Evolutionary conservation across 2,329 filamentous ascomycete genomes (phyloP).

Genomic region (Hypoxylon sp.): DNA sequence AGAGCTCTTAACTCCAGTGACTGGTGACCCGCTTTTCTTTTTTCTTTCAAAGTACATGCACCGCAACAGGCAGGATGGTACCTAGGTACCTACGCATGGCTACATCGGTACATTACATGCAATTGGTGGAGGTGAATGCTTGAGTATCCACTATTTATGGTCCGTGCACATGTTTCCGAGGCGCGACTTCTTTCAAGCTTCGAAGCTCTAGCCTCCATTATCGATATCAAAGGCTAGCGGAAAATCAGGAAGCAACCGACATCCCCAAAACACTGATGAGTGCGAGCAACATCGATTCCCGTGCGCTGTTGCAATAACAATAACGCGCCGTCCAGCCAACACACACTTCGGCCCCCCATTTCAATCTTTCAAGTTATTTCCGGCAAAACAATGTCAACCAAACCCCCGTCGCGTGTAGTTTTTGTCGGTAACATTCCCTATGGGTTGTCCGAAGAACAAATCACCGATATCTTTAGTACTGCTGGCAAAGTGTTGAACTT

Average conservation of each 20-base stretch:
- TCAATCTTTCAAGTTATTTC: slow-evolving; percentile 5
- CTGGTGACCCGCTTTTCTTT: slow-evolving; percentile 43
- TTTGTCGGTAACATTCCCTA: slow-evolving; percentile 81
- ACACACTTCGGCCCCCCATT: slow-evolving; percentile 2
- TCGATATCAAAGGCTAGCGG: slow-evolving; percentile 13
- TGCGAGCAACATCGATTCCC: not conserved
- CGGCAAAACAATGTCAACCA: slow-evolving; percentile 74
- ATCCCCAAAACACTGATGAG: not conserved
- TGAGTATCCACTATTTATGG: slow-evolving; percentile 2
- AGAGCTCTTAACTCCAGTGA: slow-evolving; percentile 40
- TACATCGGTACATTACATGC: not conserved
- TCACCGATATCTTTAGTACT: slow-evolving; percentile 91
- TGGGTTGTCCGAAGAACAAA: slow-evolving; percentile 95
- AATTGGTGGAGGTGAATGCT: not conserved
- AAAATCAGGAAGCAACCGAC: not conserved
- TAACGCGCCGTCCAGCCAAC: not conserved
- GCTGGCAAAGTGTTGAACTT: slow-evolving; percentile 94
- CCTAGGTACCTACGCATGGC: too few relatives aligned
- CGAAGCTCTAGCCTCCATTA: slow-evolving; percentile 3
- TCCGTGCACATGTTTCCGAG: not conserved
- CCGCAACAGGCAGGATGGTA: not conserved
- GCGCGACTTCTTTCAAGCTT: slow-evolving; percentile 20
- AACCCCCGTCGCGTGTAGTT: slow-evolving; percentile 82
- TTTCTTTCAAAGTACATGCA: not conserved
- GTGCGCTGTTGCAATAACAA: not conserved